phyloP scores from a whole-genome alignment of 805 yeast genomes.

The Kodamaea leandrae region DNA sequence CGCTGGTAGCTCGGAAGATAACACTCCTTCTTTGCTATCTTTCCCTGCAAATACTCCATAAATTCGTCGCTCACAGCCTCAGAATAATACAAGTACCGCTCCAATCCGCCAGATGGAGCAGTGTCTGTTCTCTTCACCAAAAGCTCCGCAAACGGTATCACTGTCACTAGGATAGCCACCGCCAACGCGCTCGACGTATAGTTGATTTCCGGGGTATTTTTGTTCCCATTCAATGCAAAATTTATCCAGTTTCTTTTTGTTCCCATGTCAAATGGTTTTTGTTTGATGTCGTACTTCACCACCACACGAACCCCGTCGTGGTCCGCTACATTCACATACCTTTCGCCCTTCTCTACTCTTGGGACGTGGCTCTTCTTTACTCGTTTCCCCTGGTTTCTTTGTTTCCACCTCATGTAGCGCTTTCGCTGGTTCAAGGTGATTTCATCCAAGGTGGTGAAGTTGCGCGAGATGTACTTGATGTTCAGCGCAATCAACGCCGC shows the following conservation, averaged over 20 bases:
- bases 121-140: background rate
- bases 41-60: slow-evolving; percentile 6
- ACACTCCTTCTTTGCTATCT: slow-evolving; percentile 12
- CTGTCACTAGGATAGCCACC: slow-evolving; percentile 14
- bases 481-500: slow-evolving; percentile 43
- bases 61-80: slow-evolving; percentile 11
- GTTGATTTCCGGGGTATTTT: slow-evolving; percentile 15
- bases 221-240: slow-evolving; percentile 25
- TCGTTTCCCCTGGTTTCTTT: slow-evolving; percentile 10
- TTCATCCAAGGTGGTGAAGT: slow-evolving; percentile 62
- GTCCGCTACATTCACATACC: slow-evolving; percentile 44
- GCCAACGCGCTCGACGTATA: slow-evolving; percentile 13
- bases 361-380: slow-evolving; percentile 15
- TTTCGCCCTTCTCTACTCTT: slow-evolving; percentile 29
- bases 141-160: slow-evolving; percentile 24
- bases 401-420: slow-evolving; percentile 27
- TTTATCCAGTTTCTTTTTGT: slow-evolving; percentile 35
- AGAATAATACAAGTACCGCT: slow-evolving; percentile 8
- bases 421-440: slow-evolving; percentile 34
- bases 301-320: slow-evolving; percentile 34
- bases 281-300: slow-evolving; percentile 28
- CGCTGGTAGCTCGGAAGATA: slow-evolving; percentile 10
- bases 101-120: background rate
- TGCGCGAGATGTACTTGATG: slow-evolving; percentile 41
- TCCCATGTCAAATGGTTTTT: slow-evolving; percentile 40